A percentile compares a stretch with the other conserved stretches of the same genome.
These are phyloP conservation scores for Ophiostoma pallidulum DNA, from an alignment of 2,329 filamentous ascomycete species.

Conservation along the genomic window DNA sequence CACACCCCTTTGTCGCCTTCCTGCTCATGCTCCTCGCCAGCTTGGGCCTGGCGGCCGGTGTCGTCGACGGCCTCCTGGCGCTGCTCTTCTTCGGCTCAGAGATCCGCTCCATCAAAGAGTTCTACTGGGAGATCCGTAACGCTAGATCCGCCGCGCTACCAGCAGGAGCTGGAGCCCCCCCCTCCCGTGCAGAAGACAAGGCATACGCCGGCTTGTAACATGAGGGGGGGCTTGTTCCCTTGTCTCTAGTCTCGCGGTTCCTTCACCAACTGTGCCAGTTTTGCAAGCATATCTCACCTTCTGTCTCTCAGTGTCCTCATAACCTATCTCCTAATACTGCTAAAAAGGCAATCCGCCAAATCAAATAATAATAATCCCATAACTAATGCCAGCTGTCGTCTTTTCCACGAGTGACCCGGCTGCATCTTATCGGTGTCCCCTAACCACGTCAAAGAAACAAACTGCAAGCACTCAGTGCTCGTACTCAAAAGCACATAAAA, in stretches of 20 bases:
- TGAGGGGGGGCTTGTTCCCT: no score
- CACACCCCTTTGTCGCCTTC: slow-evolving; percentile 61
- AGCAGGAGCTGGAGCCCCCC: neutral
- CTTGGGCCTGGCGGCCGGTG: slow-evolving; percentile 64
- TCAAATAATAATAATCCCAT: slow-evolving; percentile 6
- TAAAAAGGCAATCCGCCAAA: neutral
- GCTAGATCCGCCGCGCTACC: slow-evolving; percentile 38
- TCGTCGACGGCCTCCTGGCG: slow-evolving; percentile 77
- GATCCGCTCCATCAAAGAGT: slow-evolving; percentile 74
- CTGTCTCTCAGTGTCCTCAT: no score
- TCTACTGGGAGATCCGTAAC: slow-evolving; percentile 83
- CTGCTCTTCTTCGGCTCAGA: slow-evolving; percentile 81
- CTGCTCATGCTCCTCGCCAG: slow-evolving; percentile 70
- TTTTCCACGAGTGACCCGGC: neutral
- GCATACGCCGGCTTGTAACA: no score
- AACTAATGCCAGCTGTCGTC: neutral
- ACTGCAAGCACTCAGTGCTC: no score
- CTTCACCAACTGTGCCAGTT: no score
- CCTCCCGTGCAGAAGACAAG: neutral
- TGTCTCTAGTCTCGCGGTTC: no score
- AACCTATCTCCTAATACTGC: no score
- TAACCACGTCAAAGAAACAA: no score
- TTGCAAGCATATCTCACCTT: no score
- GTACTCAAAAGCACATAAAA: no score
- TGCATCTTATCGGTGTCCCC: no score